A percentile compares a stretch with the other conserved stretches of the same genome.
Conservation (phyloP, 1,284 basidiomycete species). For the Marasmius fiardii region DNA sequence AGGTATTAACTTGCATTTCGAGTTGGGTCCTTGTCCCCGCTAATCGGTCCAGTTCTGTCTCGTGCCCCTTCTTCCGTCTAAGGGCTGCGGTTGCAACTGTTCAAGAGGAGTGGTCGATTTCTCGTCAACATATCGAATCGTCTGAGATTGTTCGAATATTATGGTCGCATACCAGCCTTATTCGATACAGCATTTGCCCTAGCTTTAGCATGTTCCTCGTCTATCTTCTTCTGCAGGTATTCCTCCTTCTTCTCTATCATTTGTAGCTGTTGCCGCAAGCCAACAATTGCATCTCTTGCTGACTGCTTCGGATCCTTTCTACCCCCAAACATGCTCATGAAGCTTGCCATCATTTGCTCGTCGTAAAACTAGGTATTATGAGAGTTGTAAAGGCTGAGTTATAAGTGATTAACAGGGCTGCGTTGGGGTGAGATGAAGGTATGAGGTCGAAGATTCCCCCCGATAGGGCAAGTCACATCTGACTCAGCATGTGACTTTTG, state of each 20-base stretch:
- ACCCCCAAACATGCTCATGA: slow-evolving; percentile 84
- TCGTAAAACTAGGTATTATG: slow-evolving; percentile 3
- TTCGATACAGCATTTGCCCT: slow-evolving; percentile 92
- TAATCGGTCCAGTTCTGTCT: slow-evolving; percentile 86
- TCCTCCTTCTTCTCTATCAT: slow-evolving; percentile 99
- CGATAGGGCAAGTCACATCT: slow-evolving; percentile 17
- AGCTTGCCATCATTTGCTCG: slow-evolving; percentile 70
- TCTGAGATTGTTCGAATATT: neutral
- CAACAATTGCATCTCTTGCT: slow-evolving; percentile 85
- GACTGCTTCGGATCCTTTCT: slow-evolving; percentile 77
- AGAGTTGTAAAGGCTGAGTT: neutral
- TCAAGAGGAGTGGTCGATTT: neutral
- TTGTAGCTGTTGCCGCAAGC: slow-evolving; percentile 83
- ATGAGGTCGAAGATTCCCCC: slow-evolving; percentile 15
- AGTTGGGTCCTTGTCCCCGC: slow-evolving; percentile 89
- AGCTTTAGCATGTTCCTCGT: slow-evolving; percentile 92
- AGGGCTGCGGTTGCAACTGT: slow-evolving; percentile 88
- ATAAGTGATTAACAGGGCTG: no score
- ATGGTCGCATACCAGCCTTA: slow-evolving; percentile 72
- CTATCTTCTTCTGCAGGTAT: slow-evolving; percentile 94
- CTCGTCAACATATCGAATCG: neutral
- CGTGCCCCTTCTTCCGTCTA: slow-evolving; percentile 91
- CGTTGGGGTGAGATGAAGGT: neutral
- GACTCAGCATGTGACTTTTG: neutral
- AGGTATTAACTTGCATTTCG: slow-evolving; percentile 95